Percentiles rank a stretch among this genome's conserved stretches.
phyloP scores from a whole-genome alignment of 768 basidiomycete species.

The Hortiboletus campestris region DNA sequence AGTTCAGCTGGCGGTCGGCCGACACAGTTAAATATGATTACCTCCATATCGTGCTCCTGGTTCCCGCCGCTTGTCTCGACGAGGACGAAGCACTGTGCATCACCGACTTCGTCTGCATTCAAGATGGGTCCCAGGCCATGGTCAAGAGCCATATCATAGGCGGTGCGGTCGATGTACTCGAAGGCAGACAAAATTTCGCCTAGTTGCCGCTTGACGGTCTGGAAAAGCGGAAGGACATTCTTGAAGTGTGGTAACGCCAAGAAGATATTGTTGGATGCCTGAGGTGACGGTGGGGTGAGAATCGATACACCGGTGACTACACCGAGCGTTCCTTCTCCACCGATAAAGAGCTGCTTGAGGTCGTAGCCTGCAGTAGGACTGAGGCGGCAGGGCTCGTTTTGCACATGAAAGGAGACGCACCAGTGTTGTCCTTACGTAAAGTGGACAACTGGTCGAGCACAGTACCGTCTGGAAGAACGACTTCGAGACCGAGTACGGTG shows the following conservation, averaged over 20 bases:
- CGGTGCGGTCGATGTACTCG: conserved; percentile 89
- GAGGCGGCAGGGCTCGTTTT: neutral
- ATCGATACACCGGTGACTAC: conserved; percentile 95
- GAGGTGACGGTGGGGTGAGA: conserved; percentile 78
- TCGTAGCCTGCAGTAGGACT: conserved; percentile 73
- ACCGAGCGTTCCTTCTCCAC: conserved; percentile 94
- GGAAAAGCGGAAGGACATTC: conserved; percentile 83
- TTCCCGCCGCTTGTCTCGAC: conserved; percentile 94
- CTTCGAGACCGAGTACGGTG: conserved; percentile 91
- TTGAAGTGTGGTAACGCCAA: conserved; percentile 85
- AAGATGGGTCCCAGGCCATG: conserved; percentile 81
- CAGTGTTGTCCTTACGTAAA: conserved; percentile 95
- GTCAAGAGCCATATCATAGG: conserved; percentile 80
- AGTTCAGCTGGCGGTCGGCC: conserved; percentile 13
- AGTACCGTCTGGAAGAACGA: conserved; percentile 92
- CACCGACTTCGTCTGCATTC: conserved; percentile 67
- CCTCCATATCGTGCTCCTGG: conserved; percentile 92
- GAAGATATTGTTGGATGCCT: conserved; percentile 88
- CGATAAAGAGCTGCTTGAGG: conserved; percentile 97
- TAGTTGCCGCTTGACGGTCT: conserved; percentile 73
- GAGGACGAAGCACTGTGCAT: conserved; percentile 85
- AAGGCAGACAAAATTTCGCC: conserved; percentile 97
- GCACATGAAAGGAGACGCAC: conserved; percentile 39
- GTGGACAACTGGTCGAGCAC: conserved; percentile 87
- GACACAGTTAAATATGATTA: conserved; percentile 31